A percentile compares a stretch with the other conserved stretches of the same genome.
Evolutionary conservation across 352 stramenopile species (phyloP).

Genomic region (Thraustochytrium striatum): DNA sequence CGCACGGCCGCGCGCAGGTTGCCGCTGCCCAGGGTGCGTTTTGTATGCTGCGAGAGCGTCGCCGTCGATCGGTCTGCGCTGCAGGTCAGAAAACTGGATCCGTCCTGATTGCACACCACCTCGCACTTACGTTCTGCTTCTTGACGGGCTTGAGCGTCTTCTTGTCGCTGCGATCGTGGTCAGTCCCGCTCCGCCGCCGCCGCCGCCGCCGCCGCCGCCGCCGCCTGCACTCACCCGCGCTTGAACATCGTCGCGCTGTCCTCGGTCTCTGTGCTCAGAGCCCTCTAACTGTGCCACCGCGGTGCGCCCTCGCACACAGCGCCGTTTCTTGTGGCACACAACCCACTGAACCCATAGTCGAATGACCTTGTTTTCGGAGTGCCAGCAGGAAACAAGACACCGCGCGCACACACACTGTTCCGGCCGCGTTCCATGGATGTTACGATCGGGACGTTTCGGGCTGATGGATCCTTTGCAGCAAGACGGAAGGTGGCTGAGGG

Average conservation of each 20-base stretch:
- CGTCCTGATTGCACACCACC: constrained; percentile 54
- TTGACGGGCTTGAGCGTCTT: constrained; percentile 79
- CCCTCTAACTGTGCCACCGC: neutral
- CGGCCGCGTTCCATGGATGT: no score
- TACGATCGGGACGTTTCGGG: no score
- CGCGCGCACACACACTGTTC: no score
- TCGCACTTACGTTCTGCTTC: constrained; percentile 69
- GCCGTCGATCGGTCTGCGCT: neutral
- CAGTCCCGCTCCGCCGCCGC: neutral
- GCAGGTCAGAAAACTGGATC: constrained; percentile 58
- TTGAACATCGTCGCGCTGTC: neutral
- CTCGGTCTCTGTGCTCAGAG: neutral
- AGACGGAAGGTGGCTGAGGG: no score
- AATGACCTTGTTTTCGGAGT: no score
- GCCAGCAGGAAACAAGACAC: no score
- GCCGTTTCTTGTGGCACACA: neutral
- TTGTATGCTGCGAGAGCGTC: constrained; percentile 66
- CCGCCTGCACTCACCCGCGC: neutral
- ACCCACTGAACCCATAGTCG: neutral
- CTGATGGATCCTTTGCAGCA: no score
- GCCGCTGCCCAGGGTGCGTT: constrained; percentile 6
- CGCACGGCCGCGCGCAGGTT: neutral
- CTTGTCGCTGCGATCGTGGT: constrained; percentile 54
- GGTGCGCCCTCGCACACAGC: neutral
- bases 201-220: neutral